Conservation (phyloP, 2,329 filamentous ascomycete species). For the Graphilbum ipis-grandicollis region DNA sequence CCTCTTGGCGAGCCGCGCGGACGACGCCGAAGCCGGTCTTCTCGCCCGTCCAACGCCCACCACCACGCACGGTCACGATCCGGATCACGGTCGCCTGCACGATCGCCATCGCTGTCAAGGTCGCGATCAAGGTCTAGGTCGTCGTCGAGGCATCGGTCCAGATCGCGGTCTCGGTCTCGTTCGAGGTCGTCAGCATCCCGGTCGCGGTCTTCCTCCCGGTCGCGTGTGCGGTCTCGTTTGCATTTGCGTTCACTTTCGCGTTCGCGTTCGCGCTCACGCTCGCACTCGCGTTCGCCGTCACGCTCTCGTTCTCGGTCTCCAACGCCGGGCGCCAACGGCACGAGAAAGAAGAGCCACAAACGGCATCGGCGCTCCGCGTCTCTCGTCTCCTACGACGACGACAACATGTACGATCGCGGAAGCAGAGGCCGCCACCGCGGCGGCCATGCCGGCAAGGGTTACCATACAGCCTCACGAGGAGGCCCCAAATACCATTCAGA, state of each 20-base stretch:
- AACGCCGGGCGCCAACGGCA: slow-evolving; percentile 1
- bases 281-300: neutral
- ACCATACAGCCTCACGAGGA: slow-evolving; percentile 10
- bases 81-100: neutral
- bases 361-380: slow-evolving; percentile 22
- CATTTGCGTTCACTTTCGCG: neutral
- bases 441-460: slow-evolving; percentile 15
- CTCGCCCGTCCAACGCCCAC: neutral
- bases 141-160: slow-evolving; percentile 10
- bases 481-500: too few species aligned
- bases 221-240: neutral
- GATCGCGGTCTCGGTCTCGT: neutral
- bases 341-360: slow-evolving; percentile 17
- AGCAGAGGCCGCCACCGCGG: slow-evolving; percentile 20
- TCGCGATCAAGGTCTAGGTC: slow-evolving; percentile 10
- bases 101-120: neutral
- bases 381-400: slow-evolving; percentile 23
- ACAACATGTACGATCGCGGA: slow-evolving; percentile 22
- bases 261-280: neutral
- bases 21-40: slow-evolving; percentile 8
- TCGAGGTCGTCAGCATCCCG: neutral
- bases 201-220: neutral
- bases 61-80: neutral
- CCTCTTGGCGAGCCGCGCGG: slow-evolving; percentile 9
- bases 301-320: neutral